Conservation (phyloP, 768 basidiomycete genomes). For the Fistulinella prunicolor region DNA sequence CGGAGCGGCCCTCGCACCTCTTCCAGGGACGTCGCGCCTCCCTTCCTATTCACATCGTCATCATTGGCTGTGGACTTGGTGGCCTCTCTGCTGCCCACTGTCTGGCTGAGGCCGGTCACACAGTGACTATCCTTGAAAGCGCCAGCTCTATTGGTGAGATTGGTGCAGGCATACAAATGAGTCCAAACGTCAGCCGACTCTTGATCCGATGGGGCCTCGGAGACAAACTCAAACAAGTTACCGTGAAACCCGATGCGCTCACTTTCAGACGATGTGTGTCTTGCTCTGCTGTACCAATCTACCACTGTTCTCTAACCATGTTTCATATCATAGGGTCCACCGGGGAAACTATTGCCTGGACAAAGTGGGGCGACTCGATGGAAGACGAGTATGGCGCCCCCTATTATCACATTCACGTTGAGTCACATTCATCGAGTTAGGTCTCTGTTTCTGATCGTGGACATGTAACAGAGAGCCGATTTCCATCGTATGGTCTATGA, state of each 20-base stretch:
- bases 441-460: neutral
- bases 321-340: slow-evolving; percentile 26
- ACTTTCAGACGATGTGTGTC: slow-evolving; percentile 42
- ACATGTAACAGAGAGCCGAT: slow-evolving; percentile 40
- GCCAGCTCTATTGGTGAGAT: slow-evolving; percentile 41
- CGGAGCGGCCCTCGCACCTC: slow-evolving; percentile 1
- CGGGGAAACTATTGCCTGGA: slow-evolving; percentile 37
- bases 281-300: neutral
- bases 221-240: slow-evolving; percentile 36
- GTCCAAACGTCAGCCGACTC: slow-evolving; percentile 42
- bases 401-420: slow-evolving; percentile 35
- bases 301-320: no score
- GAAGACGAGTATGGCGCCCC: slow-evolving; percentile 33
- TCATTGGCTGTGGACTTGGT: slow-evolving; percentile 52
- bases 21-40: slow-evolving; percentile 25
- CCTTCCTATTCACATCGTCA: slow-evolving; percentile 34
- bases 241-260: slow-evolving; percentile 39
- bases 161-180: slow-evolving; percentile 52
- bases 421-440: neutral
- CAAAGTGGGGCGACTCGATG: slow-evolving; percentile 35
- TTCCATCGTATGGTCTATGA: slow-evolving; percentile 40
- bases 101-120: slow-evolving; percentile 47
- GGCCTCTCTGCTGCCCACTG: slow-evolving; percentile 46
- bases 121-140: slow-evolving; percentile 45
- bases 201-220: slow-evolving; percentile 51